Evolutionary conservation across 805 yeast species (phyloP), one percentile per base, ranked within the genome.

Genomic region (Metschnikowia baotianmanensis): DNA sequence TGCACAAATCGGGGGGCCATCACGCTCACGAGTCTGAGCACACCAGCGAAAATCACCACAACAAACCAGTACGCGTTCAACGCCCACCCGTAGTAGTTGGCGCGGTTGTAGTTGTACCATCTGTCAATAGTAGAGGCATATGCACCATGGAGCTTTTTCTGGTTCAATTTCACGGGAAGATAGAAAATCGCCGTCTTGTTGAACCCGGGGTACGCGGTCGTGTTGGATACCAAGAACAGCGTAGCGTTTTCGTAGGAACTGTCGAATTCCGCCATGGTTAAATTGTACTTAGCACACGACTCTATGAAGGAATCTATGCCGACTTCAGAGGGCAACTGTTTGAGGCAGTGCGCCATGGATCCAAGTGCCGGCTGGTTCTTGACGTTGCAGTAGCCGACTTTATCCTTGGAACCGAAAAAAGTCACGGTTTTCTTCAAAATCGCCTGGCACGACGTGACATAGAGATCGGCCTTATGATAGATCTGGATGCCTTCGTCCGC

Each of bases 61-160:
- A 63, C 39, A 6, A 62, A 71, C 80, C 82, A 77, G 50, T 72
- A 76, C 1, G 74, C 71, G 19, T 78, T 45, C 23, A 71, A 50
- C 3, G 68, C 78, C 24, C 69, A 38, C 3, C 65, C 65, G 41
- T 56, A 64, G 46, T 52, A 62, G 23, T 55, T 48, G 6, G 82
- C 72, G 23, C 59, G 57, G 40, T 66, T 67, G 45, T 63, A 64
- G 53, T 67, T 66, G 20, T 70, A 70, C 37, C 61, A 52, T 37
- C 72, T 58, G 24, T 60, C 61, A 8, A 55, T 40, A 8, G 39
- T 46, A n/a, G 68, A 57, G 40, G 55, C 46, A 45, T 53, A 58
- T 8, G 61, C 64, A 11, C 58, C 59, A 1, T 39, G 42, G 46
- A 63, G 36, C 15, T 34, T 42, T 35, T 37, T 42, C 11, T 52